Percentiles rank a stretch among this genome's conserved stretches.
Evolutionary conservation across 345 rosid genomes (phyloP).

Genomic region (Limnanthes douglasii): DNA sequence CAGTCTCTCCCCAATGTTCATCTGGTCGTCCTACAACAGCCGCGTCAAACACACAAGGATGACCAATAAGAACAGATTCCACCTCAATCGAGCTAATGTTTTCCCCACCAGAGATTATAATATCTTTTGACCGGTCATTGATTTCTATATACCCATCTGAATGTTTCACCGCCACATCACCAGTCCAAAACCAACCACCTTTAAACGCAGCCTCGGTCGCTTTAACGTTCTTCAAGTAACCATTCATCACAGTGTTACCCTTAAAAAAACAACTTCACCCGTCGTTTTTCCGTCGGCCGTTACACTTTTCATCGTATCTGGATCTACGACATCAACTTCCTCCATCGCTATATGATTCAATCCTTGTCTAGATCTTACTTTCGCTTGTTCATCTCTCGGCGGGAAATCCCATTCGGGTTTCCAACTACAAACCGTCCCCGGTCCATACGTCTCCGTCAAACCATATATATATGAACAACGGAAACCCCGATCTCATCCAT

Average conservation of each 20-base stretch:
- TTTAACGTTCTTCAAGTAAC: slow-evolving; percentile 44
- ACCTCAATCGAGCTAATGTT: slow-evolving; percentile 61
- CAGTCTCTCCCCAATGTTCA: slow-evolving; percentile 73
- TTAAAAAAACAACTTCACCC: slow-evolving; percentile 60
- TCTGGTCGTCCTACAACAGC: slow-evolving; percentile 75
- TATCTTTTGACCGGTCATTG: slow-evolving; percentile 61
- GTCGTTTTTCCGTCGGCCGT: slow-evolving; percentile 41
- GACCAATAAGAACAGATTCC: slow-evolving; percentile 38
- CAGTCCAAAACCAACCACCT: slow-evolving; percentile 69
- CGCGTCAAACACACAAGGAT: slow-evolving; percentile 57
- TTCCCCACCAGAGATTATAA: slow-evolving; percentile 73
- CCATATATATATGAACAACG: slow-evolving; percentile 58
- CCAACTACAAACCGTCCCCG: slow-evolving; percentile 48
- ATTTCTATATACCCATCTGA: slow-evolving; percentile 56
- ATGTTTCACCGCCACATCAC: slow-evolving; percentile 72
- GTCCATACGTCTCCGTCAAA: slow-evolving; percentile 68
- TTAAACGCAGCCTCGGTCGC: slow-evolving; percentile 40
- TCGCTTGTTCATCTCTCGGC: slow-evolving; percentile 22
- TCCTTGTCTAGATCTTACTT: slow-evolving; percentile 65
- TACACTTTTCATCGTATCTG: slow-evolving; percentile 33
- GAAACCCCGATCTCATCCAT: slow-evolving; percentile 65
- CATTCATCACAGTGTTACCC: slow-evolving; percentile 78
- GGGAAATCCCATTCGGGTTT: slow-evolving; percentile 63
- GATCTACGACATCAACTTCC: slow-evolving; percentile 48
- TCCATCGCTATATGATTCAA: slow-evolving; percentile 52